Evolutionary conservation across 1,284 basidiomycete species (phyloP).

Genomic region (Leccinum brunneo-olivaceum): DNA sequence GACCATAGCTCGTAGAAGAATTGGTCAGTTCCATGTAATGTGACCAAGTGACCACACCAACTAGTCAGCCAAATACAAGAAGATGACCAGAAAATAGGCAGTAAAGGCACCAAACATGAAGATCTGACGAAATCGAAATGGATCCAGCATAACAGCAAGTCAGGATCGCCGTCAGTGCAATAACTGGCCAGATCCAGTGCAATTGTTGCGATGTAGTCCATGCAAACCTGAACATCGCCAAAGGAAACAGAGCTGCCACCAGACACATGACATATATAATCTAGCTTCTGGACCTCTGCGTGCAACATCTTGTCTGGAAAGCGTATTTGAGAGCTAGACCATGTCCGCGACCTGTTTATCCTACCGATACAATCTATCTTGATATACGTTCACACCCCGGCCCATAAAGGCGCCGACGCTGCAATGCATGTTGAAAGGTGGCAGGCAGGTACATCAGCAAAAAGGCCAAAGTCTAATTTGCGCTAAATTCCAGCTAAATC

Average conservation of each 20-base stretch:
- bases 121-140: slow-evolving; percentile 27
- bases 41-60: slow-evolving; percentile 24
- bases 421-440: not conserved
- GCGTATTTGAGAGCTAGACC: not conserved
- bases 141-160: not conserved
- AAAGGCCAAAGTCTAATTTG: no score
- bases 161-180: slow-evolving; percentile 35
- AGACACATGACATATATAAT: slow-evolving; percentile 48
- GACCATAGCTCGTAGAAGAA: slow-evolving; percentile 50
- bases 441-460: no score
- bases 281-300: slow-evolving; percentile 59
- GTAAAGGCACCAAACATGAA: slow-evolving; percentile 54
- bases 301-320: slow-evolving; percentile 18
- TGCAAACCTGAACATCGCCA: slow-evolving; percentile 47
- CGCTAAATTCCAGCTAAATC: no score
- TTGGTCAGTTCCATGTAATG: not conserved
- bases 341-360: slow-evolving; percentile 9
- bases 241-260: slow-evolving; percentile 45
- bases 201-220: slow-evolving; percentile 29
- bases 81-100: slow-evolving; percentile 60
- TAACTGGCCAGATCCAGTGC: slow-evolving; percentile 39
- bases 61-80: slow-evolving; percentile 69
- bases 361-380: slow-evolving; percentile 64
- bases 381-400: slow-evolving; percentile 41
- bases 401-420: slow-evolving; percentile 63